A percentile compares a stretch with the other conserved stretches of the same genome.
Evolutionary conservation across 345 rosid genomes (phyloP).

Genomic region (Ceriops decandra): DNA sequence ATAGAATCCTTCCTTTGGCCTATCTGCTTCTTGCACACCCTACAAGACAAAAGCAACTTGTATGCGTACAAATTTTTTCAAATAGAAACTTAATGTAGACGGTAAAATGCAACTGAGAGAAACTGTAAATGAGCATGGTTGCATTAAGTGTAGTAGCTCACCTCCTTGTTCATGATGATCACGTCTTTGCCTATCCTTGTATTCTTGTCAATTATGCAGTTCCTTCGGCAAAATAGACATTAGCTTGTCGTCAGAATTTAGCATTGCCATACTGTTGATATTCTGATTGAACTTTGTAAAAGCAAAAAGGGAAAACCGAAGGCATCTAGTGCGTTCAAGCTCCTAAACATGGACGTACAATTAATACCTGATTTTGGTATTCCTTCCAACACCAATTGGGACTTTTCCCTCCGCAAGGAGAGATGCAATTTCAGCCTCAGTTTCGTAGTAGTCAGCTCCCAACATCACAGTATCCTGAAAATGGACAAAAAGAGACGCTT

Average conservation of each 20-base stretch:
- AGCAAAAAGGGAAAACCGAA: background rate
- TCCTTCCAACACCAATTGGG: slow-evolving; percentile 78
- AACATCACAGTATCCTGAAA: slow-evolving; percentile 79
- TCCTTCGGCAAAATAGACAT: slow-evolving; percentile 40
- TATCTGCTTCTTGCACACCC: slow-evolving; percentile 86
- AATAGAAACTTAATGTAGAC: background rate
- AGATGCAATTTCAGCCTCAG: slow-evolving; percentile 88
- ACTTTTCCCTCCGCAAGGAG: slow-evolving; percentile 79
- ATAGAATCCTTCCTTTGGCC: slow-evolving; percentile 76
- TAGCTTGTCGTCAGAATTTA: slow-evolving; percentile 8
- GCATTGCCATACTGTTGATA: background rate
- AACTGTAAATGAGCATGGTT: background rate
- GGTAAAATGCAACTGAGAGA: background rate
- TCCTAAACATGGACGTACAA: background rate
- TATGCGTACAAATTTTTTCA: background rate
- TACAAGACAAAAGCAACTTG: slow-evolving; percentile 17
- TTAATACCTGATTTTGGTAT: slow-evolving; percentile 68
- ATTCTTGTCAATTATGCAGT: slow-evolving; percentile 93
- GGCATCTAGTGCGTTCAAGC: background rate
- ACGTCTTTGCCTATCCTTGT: slow-evolving; percentile 85
- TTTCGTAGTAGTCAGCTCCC: slow-evolving; percentile 91
- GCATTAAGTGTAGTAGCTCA: slow-evolving; percentile 21
- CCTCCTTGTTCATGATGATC: slow-evolving; percentile 69
- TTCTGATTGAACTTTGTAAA: background rate
- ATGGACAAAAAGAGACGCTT: slow-evolving; percentile 8